phyloP scores from a whole-genome alignment of 768 basidiomycete species.

The Sarcodon sp. region DNA sequence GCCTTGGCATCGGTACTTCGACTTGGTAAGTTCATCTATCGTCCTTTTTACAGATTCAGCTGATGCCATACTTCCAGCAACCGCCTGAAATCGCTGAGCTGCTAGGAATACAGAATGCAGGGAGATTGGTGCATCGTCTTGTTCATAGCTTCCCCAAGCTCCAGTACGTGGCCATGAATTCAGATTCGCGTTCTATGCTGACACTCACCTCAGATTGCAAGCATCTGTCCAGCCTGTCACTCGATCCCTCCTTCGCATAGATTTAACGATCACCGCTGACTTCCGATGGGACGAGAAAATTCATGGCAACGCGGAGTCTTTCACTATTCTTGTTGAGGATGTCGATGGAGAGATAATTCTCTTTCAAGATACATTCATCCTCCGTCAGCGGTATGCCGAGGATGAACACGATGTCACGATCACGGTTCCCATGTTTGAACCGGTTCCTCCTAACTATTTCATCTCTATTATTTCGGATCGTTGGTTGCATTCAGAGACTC shows the following conservation, averaged over 20 bases:
- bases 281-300: conserved; percentile 97
- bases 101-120: conserved; percentile 88
- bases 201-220: conserved; percentile 44
- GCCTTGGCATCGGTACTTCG: conserved; percentile 98
- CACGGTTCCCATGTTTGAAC: conserved; percentile 94
- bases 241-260: conserved; percentile 81
- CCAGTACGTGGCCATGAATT: conserved; percentile 35
- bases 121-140: conserved; percentile 79
- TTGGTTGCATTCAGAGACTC: conserved; percentile 93
- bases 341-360: conserved; percentile 95
- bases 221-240: conserved; percentile 98
- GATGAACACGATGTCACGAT: conserved; percentile 92
- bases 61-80: conserved; percentile 19
- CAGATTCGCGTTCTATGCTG: neutral
- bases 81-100: conserved; percentile 93
- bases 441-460: conserved; percentile 96
- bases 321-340: conserved; percentile 91
- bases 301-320: conserved; percentile 80
- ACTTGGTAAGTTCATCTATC: conserved; percentile 34
- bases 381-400: conserved; percentile 84
- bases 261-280: conserved; percentile 91
- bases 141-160: conserved; percentile 96
- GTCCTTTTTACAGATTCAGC: neutral
- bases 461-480: conserved; percentile 91
- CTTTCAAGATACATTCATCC: conserved; percentile 87